Conservation (phyloP, 2,329 filamentous ascomycete genomes). For the Claviceps capensis region DNA sequence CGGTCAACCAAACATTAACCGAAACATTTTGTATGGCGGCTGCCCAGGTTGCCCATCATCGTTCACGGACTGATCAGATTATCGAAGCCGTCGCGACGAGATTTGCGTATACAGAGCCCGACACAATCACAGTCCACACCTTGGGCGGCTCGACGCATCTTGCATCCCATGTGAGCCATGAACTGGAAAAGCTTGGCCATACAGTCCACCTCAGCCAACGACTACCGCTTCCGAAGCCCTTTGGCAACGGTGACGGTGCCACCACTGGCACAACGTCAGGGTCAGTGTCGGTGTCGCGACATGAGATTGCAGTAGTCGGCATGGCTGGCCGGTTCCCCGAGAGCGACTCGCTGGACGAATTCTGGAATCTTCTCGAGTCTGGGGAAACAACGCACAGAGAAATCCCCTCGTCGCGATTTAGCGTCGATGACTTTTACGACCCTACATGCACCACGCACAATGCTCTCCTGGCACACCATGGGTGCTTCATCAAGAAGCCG, state of each 20-base stretch:
- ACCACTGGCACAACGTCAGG: background rate
- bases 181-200: background rate
- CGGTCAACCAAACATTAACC: background rate
- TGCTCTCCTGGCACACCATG: conserved; percentile 19
- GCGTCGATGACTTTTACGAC: background rate
- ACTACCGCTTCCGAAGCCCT: background rate
- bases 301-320: background rate
- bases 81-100: background rate
- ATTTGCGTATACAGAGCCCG: background rate
- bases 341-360: background rate
- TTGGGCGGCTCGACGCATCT: background rate
- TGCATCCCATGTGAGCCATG: background rate
- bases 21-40: background rate
- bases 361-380: background rate
- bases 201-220: background rate
- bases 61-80: background rate
- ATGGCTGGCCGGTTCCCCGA: background rate
- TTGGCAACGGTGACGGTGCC: background rate
- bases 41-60: background rate
- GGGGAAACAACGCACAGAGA: background rate
- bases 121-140: background rate
- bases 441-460: background rate
- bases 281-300: background rate
- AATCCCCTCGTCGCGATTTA: background rate
- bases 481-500: conserved; percentile 57